Evolutionary conservation across 331 rosid genomes (phyloP), one percentile per base, ranked within the genome.

Genomic region (Prunus yedoensis): DNA sequence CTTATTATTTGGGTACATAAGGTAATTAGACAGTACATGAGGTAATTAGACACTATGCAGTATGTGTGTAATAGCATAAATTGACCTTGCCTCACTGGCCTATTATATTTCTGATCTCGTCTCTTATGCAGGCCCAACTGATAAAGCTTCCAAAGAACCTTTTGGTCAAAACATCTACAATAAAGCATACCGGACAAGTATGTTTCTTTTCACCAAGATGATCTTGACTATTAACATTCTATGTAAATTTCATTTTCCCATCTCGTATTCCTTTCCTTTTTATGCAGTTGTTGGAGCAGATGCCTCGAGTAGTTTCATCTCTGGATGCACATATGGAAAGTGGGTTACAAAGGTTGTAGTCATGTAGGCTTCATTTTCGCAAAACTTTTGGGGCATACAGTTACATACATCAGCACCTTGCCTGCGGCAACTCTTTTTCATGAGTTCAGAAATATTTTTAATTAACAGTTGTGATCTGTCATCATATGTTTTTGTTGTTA

Each of bases 101-200:
- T 18, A 4, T 30, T 71, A 74, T 56, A 70, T 38, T 74, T 51
- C 67, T 57, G 54, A 76, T 52, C 41, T 74, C 14, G 46, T 28
- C 16, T 79, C 65, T 45, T 65, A 63, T 82, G 71, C 84, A 92
- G 97, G 87, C 89, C 60, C 86, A 92, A 83, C 87, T 94, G 56
- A 76, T 27, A 62, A 89, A 88, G 92, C 91, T 94, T 81, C 96
- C 96, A 38, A 94, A 88, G 85, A 89, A 88, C 72, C 90, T 90
- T 76, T 66, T 90, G 89, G 90, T 86, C 4, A 94, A 89, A 77
- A 83, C 88, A 30, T 51, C 90, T 17, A 79, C 84, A 56, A 88
- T 92, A 21, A 88, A 85, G 84, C 88, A 90, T 76, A 94, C 97
- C 2, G 96, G 91, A 76, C 92, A 89, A 80, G 99, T 94, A 85